A percentile compares a stretch with the other conserved stretches of the same genome.
Conservation (phyloP, 768 basidiomycete genomes). For the Suillus lakei region DNA sequence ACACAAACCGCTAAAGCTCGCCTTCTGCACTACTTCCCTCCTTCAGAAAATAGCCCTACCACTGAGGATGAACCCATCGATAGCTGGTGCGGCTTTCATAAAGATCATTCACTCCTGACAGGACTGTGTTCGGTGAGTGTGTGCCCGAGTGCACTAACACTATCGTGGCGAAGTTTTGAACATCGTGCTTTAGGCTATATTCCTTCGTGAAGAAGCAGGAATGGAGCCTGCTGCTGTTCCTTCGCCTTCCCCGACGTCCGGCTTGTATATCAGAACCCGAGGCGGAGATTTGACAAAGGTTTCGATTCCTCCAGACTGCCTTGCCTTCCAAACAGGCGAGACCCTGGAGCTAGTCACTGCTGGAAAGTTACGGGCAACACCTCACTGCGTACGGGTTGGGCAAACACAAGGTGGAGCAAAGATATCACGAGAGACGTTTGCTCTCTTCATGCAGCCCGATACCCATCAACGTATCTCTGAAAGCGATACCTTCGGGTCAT, state of each 20-base stretch:
- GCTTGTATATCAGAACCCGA: conserved; percentile 90
- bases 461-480: conserved; percentile 73
- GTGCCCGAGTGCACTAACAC: conserved; percentile 3
- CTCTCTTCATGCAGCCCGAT: conserved; percentile 89
- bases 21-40: conserved; percentile 95
- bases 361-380: conserved; percentile 84
- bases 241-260: conserved; percentile 77
- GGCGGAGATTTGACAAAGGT: conserved; percentile 82
- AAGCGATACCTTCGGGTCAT: conserved; percentile 84
- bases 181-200: conserved; percentile 69
- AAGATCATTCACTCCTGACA: conserved; percentile 90
- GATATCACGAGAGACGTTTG: conserved; percentile 87
- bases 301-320: conserved; percentile 79
- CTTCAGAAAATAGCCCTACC: conserved; percentile 43
- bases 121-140: conserved; percentile 83
- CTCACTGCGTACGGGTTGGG: conserved; percentile 90
- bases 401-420: conserved; percentile 42
- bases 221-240: conserved; percentile 53
- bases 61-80: conserved; percentile 72
- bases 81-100: conserved; percentile 94
- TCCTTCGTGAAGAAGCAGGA: conserved; percentile 56
- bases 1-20: conserved; percentile 88
- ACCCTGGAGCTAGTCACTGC: conserved; percentile 90
- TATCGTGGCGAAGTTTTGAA: conserved; percentile 7
- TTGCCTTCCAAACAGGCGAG: conserved; percentile 98